Percentiles rank a stretch among this genome's conserved stretches.
These are phyloP conservation scores for Microbotryum intermedium DNA, from an alignment of 1,284 basidiomycete genomes.

Conservation along the genomic window DNA sequence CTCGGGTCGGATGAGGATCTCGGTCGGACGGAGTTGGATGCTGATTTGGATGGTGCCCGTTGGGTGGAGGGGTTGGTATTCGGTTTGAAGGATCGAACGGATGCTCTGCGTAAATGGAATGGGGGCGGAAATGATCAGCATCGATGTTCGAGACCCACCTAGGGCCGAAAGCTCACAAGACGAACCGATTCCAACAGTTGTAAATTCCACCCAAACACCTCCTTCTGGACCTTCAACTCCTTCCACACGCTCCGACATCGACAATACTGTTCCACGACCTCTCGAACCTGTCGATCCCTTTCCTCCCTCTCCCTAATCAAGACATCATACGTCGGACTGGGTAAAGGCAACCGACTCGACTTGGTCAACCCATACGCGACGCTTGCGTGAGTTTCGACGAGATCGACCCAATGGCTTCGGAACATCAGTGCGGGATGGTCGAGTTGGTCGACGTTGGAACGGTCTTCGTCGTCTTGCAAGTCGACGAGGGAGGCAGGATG, in stretches of 20 bases:
- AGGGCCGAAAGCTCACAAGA: neutral
- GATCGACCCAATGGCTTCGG: slow-evolving; percentile 1
- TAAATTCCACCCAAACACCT: slow-evolving; percentile 3
- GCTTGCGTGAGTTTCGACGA: slow-evolving; percentile 3
- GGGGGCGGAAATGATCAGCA: neutral
- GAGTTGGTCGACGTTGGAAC: neutral
- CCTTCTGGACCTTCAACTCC: neutral
- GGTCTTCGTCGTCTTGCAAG: neutral
- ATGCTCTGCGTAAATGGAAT: neutral
- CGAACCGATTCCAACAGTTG: neutral
- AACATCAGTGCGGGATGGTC: neutral
- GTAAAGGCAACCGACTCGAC: neutral
- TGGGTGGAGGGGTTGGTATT: neutral
- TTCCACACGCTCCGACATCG: neutral
- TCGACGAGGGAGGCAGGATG: slow-evolving; percentile 1
- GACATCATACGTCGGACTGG: neutral
- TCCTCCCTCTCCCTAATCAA: neutral
- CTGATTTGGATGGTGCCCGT: neutral
- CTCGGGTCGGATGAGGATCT: slow-evolving; percentile 4
- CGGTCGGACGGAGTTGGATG: neutral
- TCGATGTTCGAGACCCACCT: too few relatives aligned
- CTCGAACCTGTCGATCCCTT: neutral
- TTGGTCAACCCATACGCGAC: neutral
- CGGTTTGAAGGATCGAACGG: neutral
- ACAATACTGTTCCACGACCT: slow-evolving; percentile 7